Conservation (phyloP, 768 basidiomycete genomes). For the Gymnopilus dilepis region DNA sequence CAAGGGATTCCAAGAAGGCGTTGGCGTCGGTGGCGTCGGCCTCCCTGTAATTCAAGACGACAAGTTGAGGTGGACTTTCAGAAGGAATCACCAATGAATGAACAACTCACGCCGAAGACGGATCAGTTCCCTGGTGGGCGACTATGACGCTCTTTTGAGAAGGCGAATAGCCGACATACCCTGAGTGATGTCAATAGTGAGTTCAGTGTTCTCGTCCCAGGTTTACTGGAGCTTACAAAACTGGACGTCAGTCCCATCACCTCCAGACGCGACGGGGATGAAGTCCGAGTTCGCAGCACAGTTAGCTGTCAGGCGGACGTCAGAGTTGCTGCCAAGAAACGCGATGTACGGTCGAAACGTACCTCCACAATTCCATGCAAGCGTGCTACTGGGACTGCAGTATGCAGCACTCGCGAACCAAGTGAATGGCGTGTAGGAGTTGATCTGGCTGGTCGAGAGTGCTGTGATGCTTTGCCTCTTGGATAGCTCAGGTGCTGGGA, state of each 20-base stretch:
- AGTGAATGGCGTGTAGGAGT: constrained; percentile 49
- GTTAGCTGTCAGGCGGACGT: constrained; percentile 29
- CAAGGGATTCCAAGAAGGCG: constrained; percentile 35
- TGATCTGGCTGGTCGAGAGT: constrained; percentile 46
- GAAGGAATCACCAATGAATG: neutral
- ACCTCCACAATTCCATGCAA: constrained; percentile 58
- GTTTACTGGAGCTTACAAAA: constrained; percentile 39
- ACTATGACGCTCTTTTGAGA: constrained; percentile 43
- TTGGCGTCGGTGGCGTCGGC: constrained; percentile 45
- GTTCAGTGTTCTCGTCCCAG: neutral
- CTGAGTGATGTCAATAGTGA: neutral
- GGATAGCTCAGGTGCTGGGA: constrained; percentile 18
- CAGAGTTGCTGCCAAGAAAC: neutral
- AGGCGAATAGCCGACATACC: constrained; percentile 38
- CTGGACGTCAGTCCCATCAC: constrained; percentile 42
- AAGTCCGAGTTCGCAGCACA: constrained; percentile 49
- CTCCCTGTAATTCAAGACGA: constrained; percentile 27
- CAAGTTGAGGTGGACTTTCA: neutral
- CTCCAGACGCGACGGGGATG: constrained; percentile 48
- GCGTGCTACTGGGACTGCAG: constrained; percentile 46
- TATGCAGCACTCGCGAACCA: constrained; percentile 57
- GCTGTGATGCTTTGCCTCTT: constrained; percentile 29
- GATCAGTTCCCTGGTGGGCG: constrained; percentile 49
- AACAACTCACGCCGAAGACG: constrained; percentile 36
- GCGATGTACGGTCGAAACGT: constrained; percentile 12